A percentile compares a stretch with the other conserved stretches of the same genome.
Evolutionary conservation across 129 eudicot genomes (phyloP).

Genomic region (Lactuca sativa): DNA sequence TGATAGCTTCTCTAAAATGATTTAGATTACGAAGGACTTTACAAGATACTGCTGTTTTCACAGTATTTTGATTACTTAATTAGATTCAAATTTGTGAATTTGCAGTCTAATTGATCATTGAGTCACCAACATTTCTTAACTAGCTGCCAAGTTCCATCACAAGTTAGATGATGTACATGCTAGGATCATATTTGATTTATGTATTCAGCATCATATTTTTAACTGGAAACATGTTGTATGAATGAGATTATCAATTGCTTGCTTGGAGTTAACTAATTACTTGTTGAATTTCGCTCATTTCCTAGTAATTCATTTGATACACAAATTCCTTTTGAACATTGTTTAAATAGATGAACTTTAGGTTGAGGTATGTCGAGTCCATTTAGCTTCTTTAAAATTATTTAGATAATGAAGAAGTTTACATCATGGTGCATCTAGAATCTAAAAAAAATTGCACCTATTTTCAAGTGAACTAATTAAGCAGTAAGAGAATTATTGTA

Average conservation of each 20-base stretch:
- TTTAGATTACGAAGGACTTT: conserved; percentile 4
- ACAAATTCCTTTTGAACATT: conserved; percentile 7
- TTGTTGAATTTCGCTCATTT: background rate
- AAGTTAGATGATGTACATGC: background rate
- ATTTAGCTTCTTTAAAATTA: conserved; percentile 2
- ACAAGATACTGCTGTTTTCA: background rate
- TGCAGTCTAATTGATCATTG: background rate
- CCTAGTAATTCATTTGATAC: background rate
- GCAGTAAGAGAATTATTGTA: background rate
- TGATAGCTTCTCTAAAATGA: conserved; percentile 3
- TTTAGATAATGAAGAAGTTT: conserved; percentile 3
- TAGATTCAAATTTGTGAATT: conserved; percentile 5
- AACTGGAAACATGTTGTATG: conserved; percentile 7
- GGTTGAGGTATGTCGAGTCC: background rate
- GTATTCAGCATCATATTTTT: background rate
- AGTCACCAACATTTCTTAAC: background rate
- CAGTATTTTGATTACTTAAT: background rate
- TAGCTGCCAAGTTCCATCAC: background rate
- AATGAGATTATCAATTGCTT: background rate
- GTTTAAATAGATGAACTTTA: background rate
- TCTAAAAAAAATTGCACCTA: background rate
- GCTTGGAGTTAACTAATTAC: background rate
- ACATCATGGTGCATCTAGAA: background rate
- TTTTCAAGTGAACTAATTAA: background rate
- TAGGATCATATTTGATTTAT: background rate